Evolutionary conservation across 1,284 basidiomycete genomes (phyloP), one percentile per base, ranked within the genome.

Genomic region (Earliella scabrosa): DNA sequence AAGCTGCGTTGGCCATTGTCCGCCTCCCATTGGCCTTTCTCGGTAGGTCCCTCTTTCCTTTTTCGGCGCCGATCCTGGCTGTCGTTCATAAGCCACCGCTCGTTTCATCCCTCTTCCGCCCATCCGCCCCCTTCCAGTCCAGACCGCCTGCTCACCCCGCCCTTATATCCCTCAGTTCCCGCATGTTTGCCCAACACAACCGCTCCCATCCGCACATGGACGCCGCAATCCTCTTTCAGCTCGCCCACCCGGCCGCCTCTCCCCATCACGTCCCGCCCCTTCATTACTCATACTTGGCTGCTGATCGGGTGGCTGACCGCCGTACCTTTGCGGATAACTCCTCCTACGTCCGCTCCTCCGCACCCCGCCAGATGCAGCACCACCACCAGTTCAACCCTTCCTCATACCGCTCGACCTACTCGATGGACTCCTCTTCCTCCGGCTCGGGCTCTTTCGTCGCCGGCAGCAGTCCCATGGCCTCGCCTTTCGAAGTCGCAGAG

Each of bases 281-380:
- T 31, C 56, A 61, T 41, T 59, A 58, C 60, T 45, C 47, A 46
- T 58, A 59, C 46, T 55, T 61, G 26, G 26, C 34, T 14, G 6
- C 23, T 32, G 56, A 58, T 58, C 57, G 54, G n/a, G 40, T 56
- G 43, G 55, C 52, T 54, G 56, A 63, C 58, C 58, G 44, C 48
- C 63, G 59, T 51, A 49, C 56, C 49, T 53, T 61, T 45, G 56
- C 66, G 36, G 49, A 60, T 29, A 62, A 59, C 38, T 63, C 66
- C 21, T 67, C 66, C n/a, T 66, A 62, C 49, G 50, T 66, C 41
- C 65, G 65, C 52, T 64, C 67, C 13, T 66, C 67, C 31, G 63
- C 64, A 1, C 56, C 62, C 32, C 67, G 63, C 52, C 54, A 61
- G 44, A 43, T 58, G 46, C 54, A 60, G 27, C 50, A 53, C 36